Conservation (phyloP, 306 rosid genomes). For the Cucumis melo region DNA sequence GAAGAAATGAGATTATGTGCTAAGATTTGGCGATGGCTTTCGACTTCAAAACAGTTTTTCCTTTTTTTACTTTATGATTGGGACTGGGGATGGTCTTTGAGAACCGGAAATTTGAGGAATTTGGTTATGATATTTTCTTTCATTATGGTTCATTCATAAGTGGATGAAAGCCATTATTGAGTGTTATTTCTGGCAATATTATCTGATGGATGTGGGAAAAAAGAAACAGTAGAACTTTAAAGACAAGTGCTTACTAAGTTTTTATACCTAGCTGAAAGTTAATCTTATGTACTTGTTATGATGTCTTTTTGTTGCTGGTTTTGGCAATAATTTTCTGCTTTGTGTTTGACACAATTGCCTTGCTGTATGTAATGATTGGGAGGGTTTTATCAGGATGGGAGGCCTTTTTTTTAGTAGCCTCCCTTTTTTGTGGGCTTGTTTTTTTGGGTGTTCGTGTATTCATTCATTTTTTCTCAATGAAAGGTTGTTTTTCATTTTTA, state of each 20-base stretch:
- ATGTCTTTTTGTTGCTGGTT: background rate
- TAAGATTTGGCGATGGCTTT: background rate
- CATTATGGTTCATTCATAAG: background rate
- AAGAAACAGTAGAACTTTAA: background rate
- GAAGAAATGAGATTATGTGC: background rate
- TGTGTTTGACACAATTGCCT: background rate
- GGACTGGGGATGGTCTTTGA: background rate
- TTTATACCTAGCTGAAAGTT: background rate
- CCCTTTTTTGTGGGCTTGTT: no score
- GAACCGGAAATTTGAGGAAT: background rate
- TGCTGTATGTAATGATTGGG: background rate
- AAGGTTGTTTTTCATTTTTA: no score
- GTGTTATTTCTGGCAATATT: background rate
- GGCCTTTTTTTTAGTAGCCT: no score
- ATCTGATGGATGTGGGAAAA: background rate
- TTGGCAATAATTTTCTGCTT: background rate
- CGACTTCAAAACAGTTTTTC: background rate
- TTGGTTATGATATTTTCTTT: background rate
- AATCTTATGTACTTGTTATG: background rate
- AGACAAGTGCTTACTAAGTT: background rate
- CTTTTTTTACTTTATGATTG: background rate
- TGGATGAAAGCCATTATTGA: background rate
- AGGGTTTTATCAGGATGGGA: background rate
- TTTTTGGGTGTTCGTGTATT: no score
- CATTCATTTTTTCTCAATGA: no score